Percentiles rank a stretch among this genome's conserved stretches.
Evolutionary conservation across 179 eudicot genomes (phyloP).

Genomic region (Spinacia oleracea): DNA sequence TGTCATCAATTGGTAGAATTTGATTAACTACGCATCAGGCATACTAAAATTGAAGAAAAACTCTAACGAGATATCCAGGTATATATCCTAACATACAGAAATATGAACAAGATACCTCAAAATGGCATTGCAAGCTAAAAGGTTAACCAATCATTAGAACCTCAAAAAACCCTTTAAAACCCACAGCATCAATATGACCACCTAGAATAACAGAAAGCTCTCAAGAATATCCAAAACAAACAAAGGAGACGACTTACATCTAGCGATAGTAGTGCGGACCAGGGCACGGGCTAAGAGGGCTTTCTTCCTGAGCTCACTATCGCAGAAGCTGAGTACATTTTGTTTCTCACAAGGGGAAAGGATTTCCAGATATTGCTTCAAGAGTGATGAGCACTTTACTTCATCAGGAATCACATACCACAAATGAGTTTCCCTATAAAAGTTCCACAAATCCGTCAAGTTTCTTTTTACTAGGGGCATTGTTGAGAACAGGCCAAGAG

Average conservation of each 20-base stretch:
- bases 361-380: slow-evolving; percentile 59
- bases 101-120: background rate
- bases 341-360: slow-evolving; percentile 69
- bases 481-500: slow-evolving; percentile 1
- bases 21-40: background rate
- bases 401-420: slow-evolving; percentile 78
- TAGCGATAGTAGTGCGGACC: slow-evolving; percentile 84
- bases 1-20: too few relatives aligned
- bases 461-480: background rate
- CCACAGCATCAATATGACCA: background rate
- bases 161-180: background rate
- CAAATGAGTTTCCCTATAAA: slow-evolving; percentile 69
- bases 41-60: too few relatives aligned
- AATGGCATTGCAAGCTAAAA: background rate
- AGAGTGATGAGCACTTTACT: slow-evolving; percentile 50
- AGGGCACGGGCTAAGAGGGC: slow-evolving; percentile 74
- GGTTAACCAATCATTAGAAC: background rate
- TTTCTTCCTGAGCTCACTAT: slow-evolving; percentile 53
- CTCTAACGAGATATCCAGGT: background rate
- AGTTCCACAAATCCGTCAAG: background rate
- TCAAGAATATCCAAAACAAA: background rate
- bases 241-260: slow-evolving; percentile 47
- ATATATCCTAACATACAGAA: background rate
- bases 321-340: slow-evolving; percentile 50
- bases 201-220: background rate